Evolutionary conservation across 495 filamentous ascomycete species (phyloP), one percentile per base, ranked within the genome.

Genomic region (Penicillium ucsense): DNA sequence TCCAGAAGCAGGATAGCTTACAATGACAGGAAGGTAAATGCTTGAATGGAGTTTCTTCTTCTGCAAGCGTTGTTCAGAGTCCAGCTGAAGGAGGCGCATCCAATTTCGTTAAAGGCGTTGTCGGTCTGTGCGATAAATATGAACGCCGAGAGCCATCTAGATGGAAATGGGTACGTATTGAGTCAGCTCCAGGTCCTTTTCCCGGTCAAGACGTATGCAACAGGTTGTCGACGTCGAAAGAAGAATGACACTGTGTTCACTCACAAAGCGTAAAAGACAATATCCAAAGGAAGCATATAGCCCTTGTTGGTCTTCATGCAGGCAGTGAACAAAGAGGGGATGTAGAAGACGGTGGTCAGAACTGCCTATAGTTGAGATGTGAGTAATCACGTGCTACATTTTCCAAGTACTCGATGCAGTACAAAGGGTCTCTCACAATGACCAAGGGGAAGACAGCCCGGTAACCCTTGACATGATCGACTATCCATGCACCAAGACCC

Each of bases 111-210:
- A 3, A 31, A 4, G 8, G 8, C 2, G 27, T 39, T 28, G 38
- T 47, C 47, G 5, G 49, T 47, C 36, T 55, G 52, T 2, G 52
- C 49, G 32, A 55, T 42, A 27, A 55, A 55, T 6, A 55, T 55
- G 33, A 55, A 55, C 27, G 52, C 52, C 20, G 52, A 29, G 27
- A 55, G 49, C 52, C 52, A 55, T 43, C 52, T 55, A 38, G 10
- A 11, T 11, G 11, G 37, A 20, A 20, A 20, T 20, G 20, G 20
- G 20, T 2, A 20, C 20, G 20, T 20, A 20, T 20, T 2, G 20
- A 20, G 20, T 20, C 20, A 42, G 41, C 30, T 42, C 31, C 30
- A 20, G 2, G 20, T 20, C 2, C 20, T 20, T 20, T 20, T 20
- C 20, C 20, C 2, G 2, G 20, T 20, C 20, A 20, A 20, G 20